phyloP scores from a whole-genome alignment of 352 stramenopile species.

The Globisporangium polare region DNA sequence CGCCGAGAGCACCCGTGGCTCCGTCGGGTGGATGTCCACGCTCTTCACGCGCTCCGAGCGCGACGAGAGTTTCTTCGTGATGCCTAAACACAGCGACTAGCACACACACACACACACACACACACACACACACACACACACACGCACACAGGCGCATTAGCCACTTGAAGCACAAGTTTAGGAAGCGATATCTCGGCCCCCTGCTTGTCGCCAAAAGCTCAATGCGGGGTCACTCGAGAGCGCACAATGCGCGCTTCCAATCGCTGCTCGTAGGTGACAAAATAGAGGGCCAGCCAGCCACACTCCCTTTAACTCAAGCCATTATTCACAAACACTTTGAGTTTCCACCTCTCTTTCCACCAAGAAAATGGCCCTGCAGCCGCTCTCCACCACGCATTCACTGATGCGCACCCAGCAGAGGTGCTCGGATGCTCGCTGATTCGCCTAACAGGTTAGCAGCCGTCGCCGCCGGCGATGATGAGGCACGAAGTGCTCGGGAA shows the following conservation, averaged over 20 bases:
- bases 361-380: no score
- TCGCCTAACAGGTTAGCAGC: no score
- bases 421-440: no score
- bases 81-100: constrained; percentile 74
- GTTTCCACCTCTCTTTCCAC: no score
- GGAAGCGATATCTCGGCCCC: background rate
- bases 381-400: no score
- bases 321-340: no score
- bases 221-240: background rate
- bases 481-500: constrained; percentile 22
- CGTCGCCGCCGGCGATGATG: constrained; percentile 22
- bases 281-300: no score
- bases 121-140: no score
- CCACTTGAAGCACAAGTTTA: background rate
- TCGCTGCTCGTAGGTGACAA: no score
- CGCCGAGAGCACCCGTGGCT: constrained; percentile 97
- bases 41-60: constrained; percentile 98
- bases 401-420: no score
- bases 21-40: constrained; percentile 97
- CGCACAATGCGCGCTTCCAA: background rate
- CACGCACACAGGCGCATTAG: background rate
- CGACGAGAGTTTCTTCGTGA: constrained; percentile 94
- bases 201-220: no score
- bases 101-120: background rate
- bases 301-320: no score